phyloP scores from a whole-genome alignment of 495 filamentous ascomycete genomes.

The Podospora appendiculata region DNA sequence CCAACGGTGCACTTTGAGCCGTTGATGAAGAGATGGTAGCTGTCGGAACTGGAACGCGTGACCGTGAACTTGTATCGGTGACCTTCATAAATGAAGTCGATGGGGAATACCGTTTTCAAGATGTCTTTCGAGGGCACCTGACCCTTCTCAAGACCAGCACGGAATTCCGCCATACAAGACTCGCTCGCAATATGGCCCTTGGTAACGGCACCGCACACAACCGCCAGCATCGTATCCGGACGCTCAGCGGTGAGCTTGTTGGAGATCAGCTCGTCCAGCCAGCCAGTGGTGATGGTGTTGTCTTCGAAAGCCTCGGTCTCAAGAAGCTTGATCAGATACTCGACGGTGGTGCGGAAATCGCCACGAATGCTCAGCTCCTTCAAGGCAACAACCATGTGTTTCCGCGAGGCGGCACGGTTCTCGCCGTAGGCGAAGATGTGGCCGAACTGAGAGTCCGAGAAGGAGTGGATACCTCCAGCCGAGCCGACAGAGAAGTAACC shows the following conservation, averaged over 20 bases:
- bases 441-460: slow-evolving; percentile 98
- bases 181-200: slow-evolving; percentile 94
- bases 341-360: slow-evolving; percentile 97
- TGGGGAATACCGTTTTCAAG: slow-evolving; percentile 93
- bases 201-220: slow-evolving; percentile 89
- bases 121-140: slow-evolving; percentile 95
- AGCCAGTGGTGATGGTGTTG: slow-evolving; percentile 98
- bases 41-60: slow-evolving; percentile 84
- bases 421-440: slow-evolving; percentile 99
- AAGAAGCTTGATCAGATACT: slow-evolving; percentile 97
- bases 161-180: slow-evolving; percentile 77
- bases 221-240: slow-evolving; percentile 82
- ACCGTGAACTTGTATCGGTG: slow-evolving; percentile 96
- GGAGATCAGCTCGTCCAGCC: slow-evolving; percentile 97
- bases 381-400: slow-evolving; percentile 98
- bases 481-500: slow-evolving; percentile 99
- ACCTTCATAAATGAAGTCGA: slow-evolving; percentile 99
- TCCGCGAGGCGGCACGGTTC: slow-evolving; percentile 88
- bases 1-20: slow-evolving; percentile 94
- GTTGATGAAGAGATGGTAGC: slow-evolving; percentile 98
- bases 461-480: slow-evolving; percentile 94
- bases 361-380: slow-evolving; percentile 99
- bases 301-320: slow-evolving; percentile 98
- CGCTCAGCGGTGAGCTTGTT: slow-evolving; percentile 96
- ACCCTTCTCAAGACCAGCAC: slow-evolving; percentile 85